Evolutionary conservation across 352 stramenopile species (phyloP).

Genomic region (Phytophthora melonis): DNA sequence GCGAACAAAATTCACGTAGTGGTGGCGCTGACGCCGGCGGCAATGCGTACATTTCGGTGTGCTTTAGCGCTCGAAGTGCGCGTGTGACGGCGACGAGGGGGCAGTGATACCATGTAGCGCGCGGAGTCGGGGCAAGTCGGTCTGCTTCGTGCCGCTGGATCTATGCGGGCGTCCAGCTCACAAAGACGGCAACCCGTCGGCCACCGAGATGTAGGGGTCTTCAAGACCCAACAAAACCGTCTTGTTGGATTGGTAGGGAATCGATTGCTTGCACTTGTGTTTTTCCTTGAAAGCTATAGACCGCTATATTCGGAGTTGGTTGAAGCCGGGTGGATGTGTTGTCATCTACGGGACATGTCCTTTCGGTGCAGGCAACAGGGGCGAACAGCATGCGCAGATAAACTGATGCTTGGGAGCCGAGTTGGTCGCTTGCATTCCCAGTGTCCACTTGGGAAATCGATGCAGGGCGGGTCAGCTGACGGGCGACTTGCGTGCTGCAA

Average conservation of each 20-base stretch:
- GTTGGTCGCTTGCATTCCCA: too few species aligned
- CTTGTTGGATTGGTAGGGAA: too few species aligned
- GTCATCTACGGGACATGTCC: background rate
- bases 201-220: too few species aligned
- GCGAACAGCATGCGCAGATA: background rate
- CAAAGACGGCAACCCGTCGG: background rate
- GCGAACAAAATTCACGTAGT: background rate
- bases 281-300: background rate
- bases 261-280: too few species aligned
- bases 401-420: background rate
- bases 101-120: background rate
- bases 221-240: too few species aligned
- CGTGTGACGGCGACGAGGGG: background rate
- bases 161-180: background rate
- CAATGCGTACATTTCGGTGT: too few species aligned
- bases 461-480: background rate
- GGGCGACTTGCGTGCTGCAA: background rate
- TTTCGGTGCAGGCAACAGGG: background rate
- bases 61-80: background rate
- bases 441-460: background rate
- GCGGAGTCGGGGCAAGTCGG: slow-evolving; percentile 8
- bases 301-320: background rate
- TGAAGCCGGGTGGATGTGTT: background rate
- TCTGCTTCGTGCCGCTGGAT: background rate
- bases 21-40: background rate